Evolutionary conservation across 2,329 filamentous ascomycete species (phyloP).

Genomic region (Pseudogymnoascus sp.): DNA sequence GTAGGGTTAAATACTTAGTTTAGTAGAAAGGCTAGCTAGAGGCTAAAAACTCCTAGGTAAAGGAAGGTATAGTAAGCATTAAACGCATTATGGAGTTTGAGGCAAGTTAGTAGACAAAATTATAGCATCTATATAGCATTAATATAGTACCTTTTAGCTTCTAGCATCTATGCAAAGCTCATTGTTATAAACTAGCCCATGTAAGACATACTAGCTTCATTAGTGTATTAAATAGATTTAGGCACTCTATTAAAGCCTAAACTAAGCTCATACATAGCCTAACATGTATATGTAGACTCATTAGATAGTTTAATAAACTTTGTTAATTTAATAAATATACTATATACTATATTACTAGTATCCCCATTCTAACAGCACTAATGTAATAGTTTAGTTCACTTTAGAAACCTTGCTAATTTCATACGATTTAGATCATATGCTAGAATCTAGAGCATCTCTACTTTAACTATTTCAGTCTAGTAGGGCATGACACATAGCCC

Average conservation of each 20-base stretch:
- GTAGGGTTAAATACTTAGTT: conserved; percentile 14
- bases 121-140: neutral
- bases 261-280: too few species aligned
- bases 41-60: conserved; percentile 14
- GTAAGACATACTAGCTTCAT: neutral
- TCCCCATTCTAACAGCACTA: too few species aligned
- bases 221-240: neutral
- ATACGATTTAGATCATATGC: neutral
- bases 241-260: neutral
- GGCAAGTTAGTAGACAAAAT: neutral
- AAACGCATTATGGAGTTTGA: conserved; percentile 12
- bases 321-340: neutral
- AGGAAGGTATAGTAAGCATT: conserved; percentile 13
- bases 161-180: neutral
- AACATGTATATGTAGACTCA: neutral
- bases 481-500: neutral
- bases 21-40: conserved; percentile 12
- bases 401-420: neutral
- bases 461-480: neutral
- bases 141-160: neutral
- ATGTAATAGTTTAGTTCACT: too few species aligned
- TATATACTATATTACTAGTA: too few species aligned
- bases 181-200: neutral
- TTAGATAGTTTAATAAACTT: neutral
- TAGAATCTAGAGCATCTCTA: neutral